Evolutionary conservation across 805 yeast genomes (phyloP), one percentile per base, ranked within the genome.

Genomic region (Nakazawaea wyomingensis): DNA sequence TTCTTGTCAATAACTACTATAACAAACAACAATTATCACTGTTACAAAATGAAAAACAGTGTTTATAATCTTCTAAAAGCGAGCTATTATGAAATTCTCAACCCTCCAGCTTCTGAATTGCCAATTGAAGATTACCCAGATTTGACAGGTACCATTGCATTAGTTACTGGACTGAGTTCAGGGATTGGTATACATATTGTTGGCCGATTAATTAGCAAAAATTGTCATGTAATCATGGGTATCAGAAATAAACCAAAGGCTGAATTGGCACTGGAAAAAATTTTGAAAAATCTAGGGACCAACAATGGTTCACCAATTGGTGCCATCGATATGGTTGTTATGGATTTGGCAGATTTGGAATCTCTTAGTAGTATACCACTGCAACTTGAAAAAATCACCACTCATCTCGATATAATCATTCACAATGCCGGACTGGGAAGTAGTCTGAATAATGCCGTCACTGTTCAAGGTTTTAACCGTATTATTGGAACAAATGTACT

Each of bases 401-500:
- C 48, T 5, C 51, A 31, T 52, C 45, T 71, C 29, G 62, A 71
- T 40, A 56, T 65, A 2, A 57, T 68, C 17, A 55, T 71, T 26
- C 64, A 67, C 48, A 72, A 72, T 50, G 76, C 75, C 9, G 74
- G 74, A 27, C 65, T 72, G 3, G 66, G 68, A 70, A 45, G 32
- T 29, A 29, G 42, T 8, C 68, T 69, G 2, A 68, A 72, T 3
- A 30, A 63, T 1, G 48, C 66, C 7, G 46, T 44, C 26, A 64
- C 78, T 4, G 53, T 40, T 9, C 76, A 75, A 54, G 76, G 74
- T 7, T 64, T 59, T 43, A 80, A 75, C 40, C 42, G 60, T 29
- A 73, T 69, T 41, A 54, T 72, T 32, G 80, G 76, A 8, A 65
- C 69, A 16, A 76, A 75, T 52, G 64, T 54, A 16, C 48, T 76